These are phyloP conservation scores for Smallanthus sonchifolius DNA, from an alignment of 129 eudicot genomes.

Conservation along the genomic window DNA sequence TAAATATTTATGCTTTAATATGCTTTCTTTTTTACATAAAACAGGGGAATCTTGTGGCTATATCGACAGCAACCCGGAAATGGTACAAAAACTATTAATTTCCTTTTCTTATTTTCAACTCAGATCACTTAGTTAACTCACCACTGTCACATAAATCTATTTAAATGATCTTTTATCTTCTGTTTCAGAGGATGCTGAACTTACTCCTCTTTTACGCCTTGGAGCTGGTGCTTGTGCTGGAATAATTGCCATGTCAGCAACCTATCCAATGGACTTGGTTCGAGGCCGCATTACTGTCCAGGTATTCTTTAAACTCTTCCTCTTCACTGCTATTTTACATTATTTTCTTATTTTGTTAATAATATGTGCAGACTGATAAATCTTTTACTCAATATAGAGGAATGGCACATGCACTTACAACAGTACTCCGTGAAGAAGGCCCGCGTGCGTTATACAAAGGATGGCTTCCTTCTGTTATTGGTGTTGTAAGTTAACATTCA, in stretches of 20 bases:
- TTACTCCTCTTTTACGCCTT: slow-evolving; percentile 81
- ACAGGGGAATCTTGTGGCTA: slow-evolving; percentile 82
- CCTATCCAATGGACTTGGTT: slow-evolving; percentile 96
- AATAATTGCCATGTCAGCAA: slow-evolving; percentile 98
- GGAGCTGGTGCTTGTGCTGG: slow-evolving; percentile 99
- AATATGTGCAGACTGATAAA: slow-evolving; percentile 62
- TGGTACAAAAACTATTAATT: slow-evolving; percentile 40
- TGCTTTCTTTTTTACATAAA: not conserved
- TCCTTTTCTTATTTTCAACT: not conserved
- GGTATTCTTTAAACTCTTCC: slow-evolving; percentile 35
- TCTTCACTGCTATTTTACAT: not conserved
- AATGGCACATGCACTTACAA: slow-evolving; percentile 81
- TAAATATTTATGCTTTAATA: not conserved
- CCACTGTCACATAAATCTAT: not conserved
- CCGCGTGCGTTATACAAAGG: slow-evolving; percentile 91
- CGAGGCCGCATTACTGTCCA: slow-evolving; percentile 96
- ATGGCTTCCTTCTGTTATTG: slow-evolving; percentile 99
- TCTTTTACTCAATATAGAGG: slow-evolving; percentile 94
- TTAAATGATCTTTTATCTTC: not conserved
- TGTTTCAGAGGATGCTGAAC: slow-evolving; percentile 83
- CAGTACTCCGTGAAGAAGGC: slow-evolving; percentile 96
- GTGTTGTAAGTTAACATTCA: slow-evolving; percentile 58
- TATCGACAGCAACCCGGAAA: slow-evolving; percentile 83
- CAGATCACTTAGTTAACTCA: not conserved
- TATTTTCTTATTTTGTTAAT: not conserved